Base-by-base conservation (phyloP, 192 early-diverging fungal species). In the Piromyces finnis region DNA sequence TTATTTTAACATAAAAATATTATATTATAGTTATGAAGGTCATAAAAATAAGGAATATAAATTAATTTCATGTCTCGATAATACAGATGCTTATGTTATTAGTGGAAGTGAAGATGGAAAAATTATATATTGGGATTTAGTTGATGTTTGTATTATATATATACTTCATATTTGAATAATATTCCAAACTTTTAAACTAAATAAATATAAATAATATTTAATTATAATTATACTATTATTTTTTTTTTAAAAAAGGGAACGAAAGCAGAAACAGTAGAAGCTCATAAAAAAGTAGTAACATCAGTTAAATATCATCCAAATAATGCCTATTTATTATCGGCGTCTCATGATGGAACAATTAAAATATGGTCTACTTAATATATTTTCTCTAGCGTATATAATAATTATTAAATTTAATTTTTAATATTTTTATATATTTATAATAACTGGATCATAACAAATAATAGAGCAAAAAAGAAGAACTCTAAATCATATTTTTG, bases 71-170 rank as follows among this genome's bases (percentile, higher is more conserved):
- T 87, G 90, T 41, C 84, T 97, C 12, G 87, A 89, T 17, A 89
- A 90, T 79, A 90, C 88, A 51, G 94, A 94, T 80, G 87, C 90
- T 6, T 81, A 90, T 82, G 92, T 95, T 1, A 87, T 95, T 18
- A 93, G 92, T 80, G 97, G 97, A 2, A 94, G 93, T 77, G 96
- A 99, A 82, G 95, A 97, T 83, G 94, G 95, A 15, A 85, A 84
- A 37, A 92, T 97, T 12, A 91, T 91, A 83, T 87, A 95, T 39
- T 99, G 95, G 95, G 92, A 96, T 85, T 83, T 95, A 28, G 85
- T 94, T 17, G 92, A 91, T 78, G 89, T 87, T 79, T 83, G 77
- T 18, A 11, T 18, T 26, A 82, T 81, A 83, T 17, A 80, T 17
- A 17, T 18, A 68, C 28, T 32, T 82, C 17, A 12, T n/a, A 35